Base-by-base conservation (phyloP, 1,284 basidiomycete genomes). In the Vanrija sp. region DNA sequence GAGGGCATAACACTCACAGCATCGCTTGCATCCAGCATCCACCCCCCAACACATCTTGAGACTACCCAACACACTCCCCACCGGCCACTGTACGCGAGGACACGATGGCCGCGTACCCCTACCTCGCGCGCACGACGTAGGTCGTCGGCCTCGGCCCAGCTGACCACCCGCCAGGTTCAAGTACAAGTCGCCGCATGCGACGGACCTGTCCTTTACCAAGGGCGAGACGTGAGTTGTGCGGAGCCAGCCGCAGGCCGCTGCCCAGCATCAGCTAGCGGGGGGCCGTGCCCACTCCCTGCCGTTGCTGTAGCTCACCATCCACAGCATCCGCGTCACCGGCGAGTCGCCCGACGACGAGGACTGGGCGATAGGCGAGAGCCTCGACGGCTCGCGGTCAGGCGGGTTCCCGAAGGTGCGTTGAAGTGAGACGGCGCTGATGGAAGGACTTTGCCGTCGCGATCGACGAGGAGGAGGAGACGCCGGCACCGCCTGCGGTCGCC, bases 161-260 rank as follows among this genome's bases (percentile, higher is more conserved):
- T 53, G 29, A 49, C 40, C 16, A 28, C 46, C 46, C 9, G 9
- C 8, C 55, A 76, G 74, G 5, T 61, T 77, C 49, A 73, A 73
- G 53, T 77, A 76, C 69, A 77, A 76, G 60, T 74, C 72, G 6
- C 75, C 75, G 10, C 75, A 77, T 55, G 65, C 72, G 21, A 76
- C 74, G 1, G 75, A 77, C 52, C 64, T 77, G 9, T 75, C 73
- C n/a, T 77, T 77, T 54, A 67, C 68, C 44, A 76, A 76, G 57
- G 71, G 68, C 55, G 75, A 75, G 50, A 74, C 68, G 75, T 76
- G 63, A 70, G 73, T 69, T 42, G 28, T 9, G 21, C n/a, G 6
- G 40, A 43, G n/a, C n/a, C n/a, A n/a, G n/a, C n/a, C n/a, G n/a
- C n/a, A n/a, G 8, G 19, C 43, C 43, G 19, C 21, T 26, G 19